These are phyloP conservation scores for Solanum chmielewskii DNA, from an alignment of 257 asterid genomes.

Conservation along the genomic window DNA sequence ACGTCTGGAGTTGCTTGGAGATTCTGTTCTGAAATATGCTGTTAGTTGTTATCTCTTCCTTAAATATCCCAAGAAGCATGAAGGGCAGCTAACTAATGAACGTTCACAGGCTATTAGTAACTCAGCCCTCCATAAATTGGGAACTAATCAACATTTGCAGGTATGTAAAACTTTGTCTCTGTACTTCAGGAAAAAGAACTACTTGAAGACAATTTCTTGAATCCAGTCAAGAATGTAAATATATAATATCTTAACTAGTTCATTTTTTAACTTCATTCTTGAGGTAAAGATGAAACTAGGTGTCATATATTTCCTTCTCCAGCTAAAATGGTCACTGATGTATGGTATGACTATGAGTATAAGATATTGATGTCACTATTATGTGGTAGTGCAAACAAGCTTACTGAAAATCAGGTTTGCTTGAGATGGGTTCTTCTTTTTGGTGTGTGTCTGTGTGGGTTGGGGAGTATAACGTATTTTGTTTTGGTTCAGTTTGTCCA, in stretches of 20 bases:
- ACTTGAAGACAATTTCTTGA: not conserved
- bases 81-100: conserved; percentile 49
- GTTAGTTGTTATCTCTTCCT: conserved; percentile 74
- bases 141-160: conserved; percentile 66
- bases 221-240: not conserved
- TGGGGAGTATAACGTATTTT: not conserved
- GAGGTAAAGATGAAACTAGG: not conserved
- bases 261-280: not conserved
- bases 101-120: conserved; percentile 54
- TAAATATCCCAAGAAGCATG: conserved; percentile 58
- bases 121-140: conserved; percentile 58
- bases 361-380: not conserved
- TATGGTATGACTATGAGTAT: not conserved
- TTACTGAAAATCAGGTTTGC: not conserved
- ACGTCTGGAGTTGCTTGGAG: conserved; percentile 91
- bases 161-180: conserved; percentile 11
- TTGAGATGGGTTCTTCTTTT: not conserved
- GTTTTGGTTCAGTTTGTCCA: not conserved
- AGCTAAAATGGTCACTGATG: not conserved
- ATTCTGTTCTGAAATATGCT: conserved; percentile 73
- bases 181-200: not conserved
- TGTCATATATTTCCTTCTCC: not conserved
- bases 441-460: not conserved
- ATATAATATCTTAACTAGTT: not conserved
- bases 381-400: not conserved